Evolutionary conservation across 768 basidiomycete species (phyloP).

Genomic region (Lactarius hengduanensis): DNA sequence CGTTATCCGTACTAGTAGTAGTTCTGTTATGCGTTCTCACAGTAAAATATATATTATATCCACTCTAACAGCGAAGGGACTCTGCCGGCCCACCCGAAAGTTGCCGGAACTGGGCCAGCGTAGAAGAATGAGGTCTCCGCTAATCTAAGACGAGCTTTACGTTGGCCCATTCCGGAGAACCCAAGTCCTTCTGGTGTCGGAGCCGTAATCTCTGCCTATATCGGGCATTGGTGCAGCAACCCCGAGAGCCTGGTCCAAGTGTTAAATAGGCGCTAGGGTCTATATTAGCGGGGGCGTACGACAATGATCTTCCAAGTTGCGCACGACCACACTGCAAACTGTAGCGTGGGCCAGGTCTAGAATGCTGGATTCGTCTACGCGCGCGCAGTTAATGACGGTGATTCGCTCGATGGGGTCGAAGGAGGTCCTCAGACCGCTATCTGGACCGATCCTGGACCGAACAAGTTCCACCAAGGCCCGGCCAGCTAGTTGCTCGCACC

Average conservation of each 20-base stretch:
- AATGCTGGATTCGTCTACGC: conserved; percentile 54
- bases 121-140: background rate
- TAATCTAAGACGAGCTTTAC: conserved; percentile 30
- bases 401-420: conserved; percentile 43
- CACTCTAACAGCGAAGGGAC: background rate
- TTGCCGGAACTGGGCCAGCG: background rate
- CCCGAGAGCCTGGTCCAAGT: conserved; percentile 40
- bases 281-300: conserved; percentile 42
- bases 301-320: conserved; percentile 48
- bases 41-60: conserved; percentile 10
- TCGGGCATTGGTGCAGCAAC: conserved; percentile 55
- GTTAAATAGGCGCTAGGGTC: background rate
- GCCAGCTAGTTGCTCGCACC: conserved; percentile 57
- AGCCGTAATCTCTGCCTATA: conserved; percentile 53
- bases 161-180: conserved; percentile 23
- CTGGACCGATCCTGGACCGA: conserved; percentile 36
- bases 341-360: conserved; percentile 48
- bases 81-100: background rate
- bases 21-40: background rate
- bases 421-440: conserved; percentile 2
- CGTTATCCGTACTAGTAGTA: conserved; percentile 10
- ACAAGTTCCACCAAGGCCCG: conserved; percentile 51
- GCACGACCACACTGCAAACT: conserved; percentile 47
- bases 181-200: conserved; percentile 34
- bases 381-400: conserved; percentile 56